Conservation (phyloP, 75 land plant genomes). For the Gnetum montanum region DNA sequence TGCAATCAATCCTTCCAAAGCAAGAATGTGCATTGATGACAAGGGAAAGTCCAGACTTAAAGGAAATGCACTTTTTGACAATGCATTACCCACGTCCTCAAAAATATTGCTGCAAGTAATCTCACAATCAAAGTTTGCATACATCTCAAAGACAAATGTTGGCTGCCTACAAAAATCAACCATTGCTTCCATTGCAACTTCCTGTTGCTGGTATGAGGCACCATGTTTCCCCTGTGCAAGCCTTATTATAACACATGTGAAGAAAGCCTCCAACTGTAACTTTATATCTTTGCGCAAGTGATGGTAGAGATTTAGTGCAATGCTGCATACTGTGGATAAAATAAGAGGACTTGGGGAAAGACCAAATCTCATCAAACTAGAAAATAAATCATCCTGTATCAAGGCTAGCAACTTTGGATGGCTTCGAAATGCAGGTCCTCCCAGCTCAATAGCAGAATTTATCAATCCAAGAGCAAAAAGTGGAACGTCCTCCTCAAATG, state of each 20-base stretch:
- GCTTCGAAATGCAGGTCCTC: slow-evolving; percentile 61
- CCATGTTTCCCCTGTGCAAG: slow-evolving; percentile 33
- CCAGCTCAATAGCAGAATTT: slow-evolving; percentile 85
- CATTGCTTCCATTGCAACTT: slow-evolving; percentile 87
- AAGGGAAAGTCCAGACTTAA: slow-evolving; percentile 44
- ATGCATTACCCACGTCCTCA: slow-evolving; percentile 73
- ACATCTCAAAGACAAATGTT: slow-evolving; percentile 71
- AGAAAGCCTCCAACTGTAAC: slow-evolving; percentile 89
- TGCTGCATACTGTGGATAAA: slow-evolving; percentile 89
- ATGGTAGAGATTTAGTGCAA: slow-evolving; percentile 82
- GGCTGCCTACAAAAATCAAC: slow-evolving; percentile 80
- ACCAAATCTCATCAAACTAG: slow-evolving; percentile 75
- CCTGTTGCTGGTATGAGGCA: slow-evolving; percentile 62
- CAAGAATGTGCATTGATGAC: slow-evolving; percentile 68
- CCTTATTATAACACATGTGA: slow-evolving; percentile 56
- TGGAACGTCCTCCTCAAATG: slow-evolving; percentile 76
- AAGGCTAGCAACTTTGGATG: slow-evolving; percentile 70
- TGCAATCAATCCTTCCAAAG: slow-evolving; percentile 79
- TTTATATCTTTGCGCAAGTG: slow-evolving; percentile 64
- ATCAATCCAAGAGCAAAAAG: slow-evolving; percentile 79
- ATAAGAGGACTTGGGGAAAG: slow-evolving; percentile 52
- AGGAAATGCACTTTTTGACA: slow-evolving; percentile 85
- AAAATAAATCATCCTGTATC: slow-evolving; percentile 90
- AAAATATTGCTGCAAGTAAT: slow-evolving; percentile 59
- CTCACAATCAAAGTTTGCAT: slow-evolving; percentile 91